These are phyloP conservation scores for Mesembryanthemum crystallinum DNA, from an alignment of 148 eudicot species.

Conservation along the genomic window DNA sequence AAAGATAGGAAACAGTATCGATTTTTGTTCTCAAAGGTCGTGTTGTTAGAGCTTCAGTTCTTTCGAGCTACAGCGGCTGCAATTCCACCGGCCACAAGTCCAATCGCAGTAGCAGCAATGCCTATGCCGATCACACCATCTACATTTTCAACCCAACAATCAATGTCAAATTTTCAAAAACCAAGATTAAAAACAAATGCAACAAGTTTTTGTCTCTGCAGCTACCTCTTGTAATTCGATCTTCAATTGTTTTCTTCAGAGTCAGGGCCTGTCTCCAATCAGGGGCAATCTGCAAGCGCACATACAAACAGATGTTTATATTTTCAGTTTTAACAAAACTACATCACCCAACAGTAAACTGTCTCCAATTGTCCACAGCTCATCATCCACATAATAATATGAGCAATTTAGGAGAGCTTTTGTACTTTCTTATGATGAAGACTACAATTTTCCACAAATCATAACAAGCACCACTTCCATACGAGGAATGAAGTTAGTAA, in stretches of 20 bases:
- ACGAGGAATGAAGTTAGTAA: not conserved
- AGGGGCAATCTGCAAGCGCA: constrained; percentile 35
- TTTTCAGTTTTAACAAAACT: not conserved
- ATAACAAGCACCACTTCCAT: not conserved
- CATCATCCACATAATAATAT: not conserved
- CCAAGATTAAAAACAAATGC: not conserved
- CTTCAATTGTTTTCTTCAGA: constrained; percentile 38
- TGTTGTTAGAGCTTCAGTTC: constrained; percentile 6
- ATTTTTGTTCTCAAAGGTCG: not conserved
- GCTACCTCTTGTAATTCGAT: constrained; percentile 36
- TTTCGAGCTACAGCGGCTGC: constrained; percentile 34
- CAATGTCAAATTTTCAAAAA: not conserved
- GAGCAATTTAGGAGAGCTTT: not conserved
- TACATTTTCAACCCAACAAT: constrained; percentile 7
- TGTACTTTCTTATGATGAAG: not conserved
- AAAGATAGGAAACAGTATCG: not conserved
- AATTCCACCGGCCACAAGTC: constrained; percentile 26
- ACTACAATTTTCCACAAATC: not conserved
- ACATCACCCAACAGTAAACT: not conserved
- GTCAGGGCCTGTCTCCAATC: constrained; percentile 44
- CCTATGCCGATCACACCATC: constrained; percentile 48
- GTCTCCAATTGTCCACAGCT: not conserved
- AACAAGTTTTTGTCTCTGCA: not conserved
- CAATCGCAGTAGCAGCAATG: constrained; percentile 33
- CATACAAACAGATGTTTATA: not conserved